Evolutionary conservation across 352 stramenopile species (phyloP).

Genomic region (Albugo laibachii): DNA sequence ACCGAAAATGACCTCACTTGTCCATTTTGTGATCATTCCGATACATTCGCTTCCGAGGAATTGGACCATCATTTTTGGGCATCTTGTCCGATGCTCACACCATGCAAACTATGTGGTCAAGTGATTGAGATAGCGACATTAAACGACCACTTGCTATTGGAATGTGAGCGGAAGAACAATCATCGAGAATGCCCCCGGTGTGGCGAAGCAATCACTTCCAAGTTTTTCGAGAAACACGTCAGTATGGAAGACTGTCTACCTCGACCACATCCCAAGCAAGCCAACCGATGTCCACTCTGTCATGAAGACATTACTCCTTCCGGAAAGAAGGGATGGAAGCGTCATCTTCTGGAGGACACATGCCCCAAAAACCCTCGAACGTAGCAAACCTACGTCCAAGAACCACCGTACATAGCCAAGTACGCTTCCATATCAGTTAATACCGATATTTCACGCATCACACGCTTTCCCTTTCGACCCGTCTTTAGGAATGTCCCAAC

Average conservation of each 20-base stretch:
- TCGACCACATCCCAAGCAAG: constrained; percentile 27
- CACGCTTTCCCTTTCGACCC: constrained; percentile 7
- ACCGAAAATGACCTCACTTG: constrained; percentile 51
- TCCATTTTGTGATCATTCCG: constrained; percentile 78
- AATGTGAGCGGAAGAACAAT: constrained; percentile 76
- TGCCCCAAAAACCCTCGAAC: constrained; percentile 59
- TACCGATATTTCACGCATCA: not conserved
- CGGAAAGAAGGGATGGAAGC: constrained; percentile 45
- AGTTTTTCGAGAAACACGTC: constrained; percentile 73
- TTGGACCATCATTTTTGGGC: constrained; percentile 87
- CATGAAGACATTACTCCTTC: constrained; percentile 40
- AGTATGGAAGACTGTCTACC: constrained; percentile 45
- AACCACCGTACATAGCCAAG: too few relatives aligned
- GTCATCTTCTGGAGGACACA: constrained; percentile 39
- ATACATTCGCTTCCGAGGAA: constrained; percentile 77
- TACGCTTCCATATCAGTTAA: too few relatives aligned
- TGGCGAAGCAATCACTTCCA: constrained; percentile 62
- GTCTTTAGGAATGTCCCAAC: constrained; percentile 40
- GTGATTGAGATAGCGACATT: constrained; percentile 83
- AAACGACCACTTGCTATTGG: constrained; percentile 78
- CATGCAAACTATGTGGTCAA: constrained; percentile 84
- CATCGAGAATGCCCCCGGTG: constrained; percentile 62
- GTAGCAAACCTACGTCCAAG: not conserved
- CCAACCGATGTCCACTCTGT: constrained; percentile 62
- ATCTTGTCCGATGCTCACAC: constrained; percentile 80